Conservation (phyloP, 2,329 filamentous ascomycete species). For the Podosphaera xanthii region DNA sequence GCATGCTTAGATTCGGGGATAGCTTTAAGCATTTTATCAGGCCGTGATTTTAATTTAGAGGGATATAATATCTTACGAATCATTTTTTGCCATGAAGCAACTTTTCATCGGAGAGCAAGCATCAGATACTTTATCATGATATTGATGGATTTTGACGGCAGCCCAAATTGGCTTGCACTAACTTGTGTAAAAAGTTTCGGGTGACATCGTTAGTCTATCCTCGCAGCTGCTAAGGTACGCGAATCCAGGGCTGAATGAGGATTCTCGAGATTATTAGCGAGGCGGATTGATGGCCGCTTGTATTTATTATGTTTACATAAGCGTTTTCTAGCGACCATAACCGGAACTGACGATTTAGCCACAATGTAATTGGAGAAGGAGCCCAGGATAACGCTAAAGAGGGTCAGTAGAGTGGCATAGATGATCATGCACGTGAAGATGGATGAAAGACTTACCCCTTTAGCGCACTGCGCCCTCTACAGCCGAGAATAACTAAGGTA, state of each 20-base stretch:
- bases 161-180: too few species aligned
- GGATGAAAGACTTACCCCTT: slow-evolving; percentile 47
- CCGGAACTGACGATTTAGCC: slow-evolving; percentile 85
- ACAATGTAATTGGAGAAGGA: slow-evolving; percentile 96
- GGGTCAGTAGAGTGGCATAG: slow-evolving; percentile 1
- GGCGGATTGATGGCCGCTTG: slow-evolving; percentile 43
- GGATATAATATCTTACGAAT: too few species aligned
- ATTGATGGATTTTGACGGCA: too few species aligned
- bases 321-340: slow-evolving; percentile 91
- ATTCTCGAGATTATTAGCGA: slow-evolving; percentile 63
- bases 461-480: slow-evolving; percentile 69
- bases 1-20: too few species aligned
- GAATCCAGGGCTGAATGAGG: slow-evolving; percentile 18
- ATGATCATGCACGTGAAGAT: slow-evolving; percentile 5
- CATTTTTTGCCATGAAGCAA: too few species aligned
- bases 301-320: slow-evolving; percentile 71
- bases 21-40: too few species aligned
- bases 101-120: too few species aligned
- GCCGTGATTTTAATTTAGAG: too few species aligned
- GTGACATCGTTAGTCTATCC: neutral
- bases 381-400: slow-evolving; percentile 59
- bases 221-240: neutral
- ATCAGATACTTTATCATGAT: too few species aligned
- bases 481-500: slow-evolving; percentile 81
- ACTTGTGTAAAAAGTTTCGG: too few species aligned